Evolutionary conservation across 2,329 filamentous ascomycete species (phyloP).

Genomic region (Arthrobotrys sphaeroides): DNA sequence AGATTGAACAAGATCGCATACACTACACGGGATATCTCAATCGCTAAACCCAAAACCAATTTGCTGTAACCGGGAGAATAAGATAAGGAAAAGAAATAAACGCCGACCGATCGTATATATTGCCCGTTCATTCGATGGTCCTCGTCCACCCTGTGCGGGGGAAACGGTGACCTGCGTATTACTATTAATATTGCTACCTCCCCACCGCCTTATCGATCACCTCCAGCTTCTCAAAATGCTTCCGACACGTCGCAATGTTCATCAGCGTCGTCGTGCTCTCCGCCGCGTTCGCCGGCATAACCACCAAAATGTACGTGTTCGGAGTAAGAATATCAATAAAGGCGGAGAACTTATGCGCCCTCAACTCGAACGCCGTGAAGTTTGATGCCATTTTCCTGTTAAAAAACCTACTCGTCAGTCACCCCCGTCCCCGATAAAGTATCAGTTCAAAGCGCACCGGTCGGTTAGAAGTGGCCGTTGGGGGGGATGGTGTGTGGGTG

Average conservation of each 20-base stretch:
- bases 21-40: conserved; percentile 53
- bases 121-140: background rate
- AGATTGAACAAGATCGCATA: conserved; percentile 45
- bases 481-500: no score
- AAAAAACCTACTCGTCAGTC: conserved; percentile 59
- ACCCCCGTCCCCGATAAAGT: conserved; percentile 62
- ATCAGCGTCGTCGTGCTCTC: conserved; percentile 58
- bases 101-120: conserved; percentile 30
- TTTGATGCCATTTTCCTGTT: conserved; percentile 62
- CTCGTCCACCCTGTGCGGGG: background rate
- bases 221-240: conserved; percentile 58
- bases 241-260: conserved; percentile 62
- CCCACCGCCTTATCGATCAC: conserved; percentile 54
- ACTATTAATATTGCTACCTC: conserved; percentile 13
- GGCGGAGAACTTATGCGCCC: conserved; percentile 77
- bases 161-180: background rate
- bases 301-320: conserved; percentile 94
- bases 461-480: conserved; percentile 57
- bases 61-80: conserved; percentile 29
- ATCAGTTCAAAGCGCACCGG: conserved; percentile 62
- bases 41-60: conserved; percentile 40
- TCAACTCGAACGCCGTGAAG: conserved; percentile 57
- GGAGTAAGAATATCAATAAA: conserved; percentile 96
- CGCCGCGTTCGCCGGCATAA: conserved; percentile 80
- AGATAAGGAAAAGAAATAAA: no score